A percentile compares a stretch with the other conserved stretches of the same genome.
phyloP scores from a whole-genome alignment of 1,284 basidiomycete species.

The Puccinia novopanici region DNA sequence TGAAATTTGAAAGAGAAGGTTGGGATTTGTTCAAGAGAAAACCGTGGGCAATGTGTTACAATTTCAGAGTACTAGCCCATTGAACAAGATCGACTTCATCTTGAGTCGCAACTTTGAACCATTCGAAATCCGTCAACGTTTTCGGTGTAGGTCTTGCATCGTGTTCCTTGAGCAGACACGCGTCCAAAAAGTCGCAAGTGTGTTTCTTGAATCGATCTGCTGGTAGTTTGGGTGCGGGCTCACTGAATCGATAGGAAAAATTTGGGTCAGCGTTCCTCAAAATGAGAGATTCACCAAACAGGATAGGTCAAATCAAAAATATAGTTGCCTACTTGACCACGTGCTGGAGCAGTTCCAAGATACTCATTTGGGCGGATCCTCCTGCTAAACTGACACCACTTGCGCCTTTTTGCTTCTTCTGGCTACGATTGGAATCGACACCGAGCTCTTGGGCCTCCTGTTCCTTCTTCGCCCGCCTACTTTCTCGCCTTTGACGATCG shows the following conservation, averaged over 20 bases:
- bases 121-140: constrained; percentile 53
- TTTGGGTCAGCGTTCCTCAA: not conserved
- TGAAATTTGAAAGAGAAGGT: not conserved
- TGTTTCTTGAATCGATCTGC: constrained; percentile 59
- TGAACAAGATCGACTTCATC: constrained; percentile 56
- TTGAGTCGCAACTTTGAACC: constrained; percentile 53
- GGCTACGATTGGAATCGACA: too few species aligned
- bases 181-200: constrained; percentile 63
- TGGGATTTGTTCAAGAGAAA: not conserved
- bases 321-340: constrained; percentile 71
- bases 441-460: too few species aligned
- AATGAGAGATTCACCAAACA: not conserved
- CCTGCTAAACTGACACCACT: constrained; percentile 85
- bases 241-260: constrained; percentile 58
- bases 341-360: constrained; percentile 91
- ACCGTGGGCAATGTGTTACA: not conserved
- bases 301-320: not conserved
- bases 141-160: constrained; percentile 52
- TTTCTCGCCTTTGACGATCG: too few species aligned
- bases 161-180: constrained; percentile 52
- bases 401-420: too few species aligned
- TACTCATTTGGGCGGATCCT: constrained; percentile 91
- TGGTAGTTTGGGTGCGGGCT: constrained; percentile 80
- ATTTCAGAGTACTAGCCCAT: constrained; percentile 55
- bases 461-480: too few species aligned